These are phyloP conservation scores for Echria macrotheca DNA, from an alignment of 495 filamentous ascomycete species.

Conservation along the genomic window DNA sequence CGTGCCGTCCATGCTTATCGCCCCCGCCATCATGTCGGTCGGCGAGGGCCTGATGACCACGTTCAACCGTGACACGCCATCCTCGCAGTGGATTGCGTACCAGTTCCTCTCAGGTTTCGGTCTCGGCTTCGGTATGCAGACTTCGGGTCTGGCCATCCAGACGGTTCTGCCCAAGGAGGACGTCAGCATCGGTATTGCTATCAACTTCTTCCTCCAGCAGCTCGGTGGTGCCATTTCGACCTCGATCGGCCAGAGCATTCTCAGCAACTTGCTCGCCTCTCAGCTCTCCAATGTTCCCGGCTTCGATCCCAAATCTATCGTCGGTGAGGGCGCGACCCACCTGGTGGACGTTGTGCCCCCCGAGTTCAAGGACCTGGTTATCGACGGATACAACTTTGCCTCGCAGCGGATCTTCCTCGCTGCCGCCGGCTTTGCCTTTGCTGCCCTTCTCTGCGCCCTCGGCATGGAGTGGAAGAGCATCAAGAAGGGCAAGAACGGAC, in stretches of 20 bases:
- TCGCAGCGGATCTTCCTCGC: slow-evolving; percentile 49
- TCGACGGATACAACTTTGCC: slow-evolving; percentile 54
- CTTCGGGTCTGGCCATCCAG: slow-evolving; percentile 58
- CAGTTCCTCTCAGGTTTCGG: slow-evolving; percentile 69
- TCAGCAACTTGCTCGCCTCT: slow-evolving; percentile 53
- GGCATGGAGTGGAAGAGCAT: slow-evolving; percentile 60
- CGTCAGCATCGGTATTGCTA: slow-evolving; percentile 55
- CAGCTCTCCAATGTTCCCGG: slow-evolving; percentile 41
- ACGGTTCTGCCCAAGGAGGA: slow-evolving; percentile 52
- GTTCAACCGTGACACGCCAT: slow-evolving; percentile 47
- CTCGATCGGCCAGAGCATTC: slow-evolving; percentile 57
- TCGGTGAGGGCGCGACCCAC: slow-evolving; percentile 56
- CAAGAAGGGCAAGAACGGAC: slow-evolving; percentile 35
- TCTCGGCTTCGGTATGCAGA: slow-evolving; percentile 68
- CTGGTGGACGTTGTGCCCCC: slow-evolving; percentile 38
- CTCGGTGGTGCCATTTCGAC: slow-evolving; percentile 64
- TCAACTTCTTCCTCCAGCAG: slow-evolving; percentile 63
- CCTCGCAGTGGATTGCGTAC: slow-evolving; percentile 63
- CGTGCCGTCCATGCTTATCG: slow-evolving; percentile 56
- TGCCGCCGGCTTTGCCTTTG: slow-evolving; percentile 48
- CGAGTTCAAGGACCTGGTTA: slow-evolving; percentile 35
- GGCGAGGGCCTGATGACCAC: slow-evolving; percentile 67
- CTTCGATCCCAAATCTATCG: slow-evolving; percentile 43
- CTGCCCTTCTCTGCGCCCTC: slow-evolving; percentile 44
- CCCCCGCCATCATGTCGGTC: slow-evolving; percentile 53